Evolutionary conservation across 2,329 filamentous ascomycete genomes (phyloP).

Genomic region (Nemania sp.): DNA sequence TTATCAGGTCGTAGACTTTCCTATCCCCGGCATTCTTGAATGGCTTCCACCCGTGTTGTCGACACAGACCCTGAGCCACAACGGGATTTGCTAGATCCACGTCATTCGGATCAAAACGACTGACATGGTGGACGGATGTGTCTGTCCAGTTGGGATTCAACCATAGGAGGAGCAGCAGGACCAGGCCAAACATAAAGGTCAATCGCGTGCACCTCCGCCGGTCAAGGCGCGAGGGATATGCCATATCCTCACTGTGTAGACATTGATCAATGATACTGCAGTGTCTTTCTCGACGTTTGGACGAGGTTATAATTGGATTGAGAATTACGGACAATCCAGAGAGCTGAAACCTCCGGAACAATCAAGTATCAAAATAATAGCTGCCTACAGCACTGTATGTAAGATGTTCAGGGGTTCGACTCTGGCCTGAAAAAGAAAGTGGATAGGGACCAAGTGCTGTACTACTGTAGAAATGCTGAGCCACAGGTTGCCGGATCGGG

Average conservation of each 20-base stretch:
- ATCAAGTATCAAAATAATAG: too few relatives aligned
- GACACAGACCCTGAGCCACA: conserved; percentile 50
- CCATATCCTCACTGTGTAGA: conserved; percentile 32
- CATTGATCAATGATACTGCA: conserved; percentile 15
- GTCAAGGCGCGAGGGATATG: conserved; percentile 37
- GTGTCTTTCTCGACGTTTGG: not conserved
- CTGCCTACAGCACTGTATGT: too few relatives aligned
- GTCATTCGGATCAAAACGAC: conserved; percentile 41
- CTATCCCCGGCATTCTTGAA: conserved; percentile 52
- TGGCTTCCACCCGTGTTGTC: conserved; percentile 55
- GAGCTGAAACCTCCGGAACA: not conserved
- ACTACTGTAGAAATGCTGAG: not conserved
- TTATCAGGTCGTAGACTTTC: conserved; percentile 71
- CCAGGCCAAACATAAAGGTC: conserved; percentile 33
- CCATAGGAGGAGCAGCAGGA: conserved; percentile 46
- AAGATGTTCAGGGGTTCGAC: too few relatives aligned
- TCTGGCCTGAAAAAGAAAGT: not conserved
- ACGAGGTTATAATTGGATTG: not conserved
- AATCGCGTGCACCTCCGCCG: conserved; percentile 42
- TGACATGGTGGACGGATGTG: conserved; percentile 46
- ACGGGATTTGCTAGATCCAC: conserved; percentile 41
- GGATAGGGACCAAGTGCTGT: not conserved
- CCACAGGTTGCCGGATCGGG: conserved; percentile 7
- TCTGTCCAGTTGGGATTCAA: conserved; percentile 50
- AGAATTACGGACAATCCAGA: not conserved